Percentiles rank a stretch among this genome's conserved stretches.
These are phyloP conservation scores for Galerina sulciceps DNA, from an alignment of 768 basidiomycete genomes.

Conservation along the genomic window DNA sequence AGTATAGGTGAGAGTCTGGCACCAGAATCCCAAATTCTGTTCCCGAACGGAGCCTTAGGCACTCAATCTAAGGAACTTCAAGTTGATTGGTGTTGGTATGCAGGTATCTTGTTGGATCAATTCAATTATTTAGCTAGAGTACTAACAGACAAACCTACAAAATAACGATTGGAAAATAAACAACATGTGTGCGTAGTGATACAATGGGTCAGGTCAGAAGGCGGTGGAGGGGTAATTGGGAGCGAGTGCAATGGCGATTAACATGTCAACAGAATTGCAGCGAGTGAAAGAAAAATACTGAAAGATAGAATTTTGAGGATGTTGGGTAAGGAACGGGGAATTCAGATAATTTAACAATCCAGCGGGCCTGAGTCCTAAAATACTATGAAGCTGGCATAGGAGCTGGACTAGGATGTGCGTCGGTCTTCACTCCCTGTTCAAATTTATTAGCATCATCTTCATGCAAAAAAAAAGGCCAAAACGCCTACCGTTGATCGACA, in stretches of 20 bases:
- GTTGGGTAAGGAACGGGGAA: constrained; percentile 2
- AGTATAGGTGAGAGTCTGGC: too few relatives aligned
- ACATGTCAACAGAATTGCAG: neutral
- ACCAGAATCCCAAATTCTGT: too few relatives aligned
- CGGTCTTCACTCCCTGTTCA: constrained; percentile 36
- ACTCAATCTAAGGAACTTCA: too few relatives aligned
- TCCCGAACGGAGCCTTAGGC: too few relatives aligned
- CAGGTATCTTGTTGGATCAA: too few relatives aligned
- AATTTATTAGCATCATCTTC: neutral
- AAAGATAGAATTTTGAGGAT: neutral
- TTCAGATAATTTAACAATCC: constrained; percentile 8
- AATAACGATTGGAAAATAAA: constrained; percentile 3
- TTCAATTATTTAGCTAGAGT: too few relatives aligned
- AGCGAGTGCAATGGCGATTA: neutral
- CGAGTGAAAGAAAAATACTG: neutral
- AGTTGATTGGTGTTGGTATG: too few relatives aligned
- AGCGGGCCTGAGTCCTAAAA: constrained; percentile 4
- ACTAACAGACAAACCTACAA: too few relatives aligned
- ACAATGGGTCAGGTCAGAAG: constrained; percentile 10
- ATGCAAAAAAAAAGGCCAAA: neutral
- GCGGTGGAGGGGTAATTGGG: neutral
- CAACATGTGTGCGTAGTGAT: constrained; percentile 13
- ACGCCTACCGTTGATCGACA: constrained; percentile 74
- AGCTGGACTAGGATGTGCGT: constrained; percentile 14
- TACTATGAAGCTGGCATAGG: constrained; percentile 14